These are phyloP conservation scores for Brasilioporus rufonigricans DNA, from an alignment of 768 basidiomycete species.

Conservation along the genomic window DNA sequence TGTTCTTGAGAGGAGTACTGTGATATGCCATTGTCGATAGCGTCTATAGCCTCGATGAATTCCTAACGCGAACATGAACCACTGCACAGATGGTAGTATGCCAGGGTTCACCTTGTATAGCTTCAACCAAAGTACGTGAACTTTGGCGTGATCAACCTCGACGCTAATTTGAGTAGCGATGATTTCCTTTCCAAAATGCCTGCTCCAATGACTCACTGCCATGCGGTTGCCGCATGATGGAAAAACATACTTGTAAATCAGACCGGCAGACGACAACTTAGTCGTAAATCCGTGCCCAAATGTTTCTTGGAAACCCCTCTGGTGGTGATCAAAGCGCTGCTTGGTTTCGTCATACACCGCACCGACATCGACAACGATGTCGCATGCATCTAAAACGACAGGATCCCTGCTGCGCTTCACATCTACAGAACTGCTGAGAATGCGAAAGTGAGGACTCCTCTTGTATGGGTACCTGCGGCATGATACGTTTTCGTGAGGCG, in stretches of 20 bases:
- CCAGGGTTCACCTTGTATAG: constrained; percentile 65
- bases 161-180: constrained; percentile 61
- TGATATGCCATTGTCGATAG: constrained; percentile 90
- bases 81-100: not conserved
- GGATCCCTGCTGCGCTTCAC: constrained; percentile 76
- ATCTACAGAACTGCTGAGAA: constrained; percentile 34
- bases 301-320: constrained; percentile 85
- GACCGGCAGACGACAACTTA: constrained; percentile 89
- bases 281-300: constrained; percentile 87
- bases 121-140: constrained; percentile 81
- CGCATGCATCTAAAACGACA: constrained; percentile 67
- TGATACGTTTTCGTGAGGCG: constrained; percentile 73
- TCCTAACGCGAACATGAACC: constrained; percentile 46
- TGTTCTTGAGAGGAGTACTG: constrained; percentile 69
- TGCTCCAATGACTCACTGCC: constrained; percentile 28
- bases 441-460: not conserved
- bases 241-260: constrained; percentile 85
- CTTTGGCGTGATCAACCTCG: constrained; percentile 54
- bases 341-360: constrained; percentile 81
- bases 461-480: constrained; percentile 56
- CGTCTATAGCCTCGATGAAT: constrained; percentile 94
- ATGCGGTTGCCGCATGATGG: not conserved
- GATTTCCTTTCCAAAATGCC: constrained; percentile 88
- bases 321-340: constrained; percentile 93
- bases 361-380: constrained; percentile 96